Base-by-base conservation (phyloP, 2,329 filamentous ascomycete species). In the Aspergillus ustus region DNA sequence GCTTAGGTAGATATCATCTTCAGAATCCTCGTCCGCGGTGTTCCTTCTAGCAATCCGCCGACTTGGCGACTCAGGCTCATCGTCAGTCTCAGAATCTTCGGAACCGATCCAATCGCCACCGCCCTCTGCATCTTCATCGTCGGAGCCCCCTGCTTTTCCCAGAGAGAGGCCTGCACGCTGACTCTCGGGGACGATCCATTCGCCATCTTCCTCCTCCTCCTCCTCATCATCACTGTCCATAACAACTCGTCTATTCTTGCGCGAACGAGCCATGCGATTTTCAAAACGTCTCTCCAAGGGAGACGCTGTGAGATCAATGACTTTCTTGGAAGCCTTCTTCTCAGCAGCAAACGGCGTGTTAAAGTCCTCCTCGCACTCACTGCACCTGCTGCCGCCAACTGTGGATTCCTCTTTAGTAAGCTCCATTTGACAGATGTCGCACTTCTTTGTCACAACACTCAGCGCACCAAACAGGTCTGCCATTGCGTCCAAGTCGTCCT, bases 61-160 rank as follows among this genome's bases (percentile, higher is more conserved):
- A 22, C 69, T 69, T 2, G 73, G 73, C 0, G 73, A 75, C 37
- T 75, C 71, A 7, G 69, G 68, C 9, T 71, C 66, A 43, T 75
- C 65, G 15, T 76, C 77, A 7, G 73, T 85, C 3, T 85, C 83
- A 44, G 89, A 91, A 70, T 95, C 91, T 31, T 91, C 87, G 0
- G 89, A 87, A 43, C 85, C 85, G 53, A 97, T 82, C 74, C 87
- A 92, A 60, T 96, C 91, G 22, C 92, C 93, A 3, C 90, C 92
- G 2, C 92, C 92, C 73, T 96, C 93, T 2, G 90, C 91, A 72
- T 97, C 87, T 75, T 96, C 92, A 65, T 96, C 92, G 56, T 92
- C 90, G n/a, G 87, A 86, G 4, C 91, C 92, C n/a, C 92, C 92
- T 49, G 91, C 90, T 72, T 89, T 90, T 52, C 91, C 91, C 17